Conservation (phyloP, 2,329 filamentous ascomycete species). For the Fonsecaea pugnacius region DNA sequence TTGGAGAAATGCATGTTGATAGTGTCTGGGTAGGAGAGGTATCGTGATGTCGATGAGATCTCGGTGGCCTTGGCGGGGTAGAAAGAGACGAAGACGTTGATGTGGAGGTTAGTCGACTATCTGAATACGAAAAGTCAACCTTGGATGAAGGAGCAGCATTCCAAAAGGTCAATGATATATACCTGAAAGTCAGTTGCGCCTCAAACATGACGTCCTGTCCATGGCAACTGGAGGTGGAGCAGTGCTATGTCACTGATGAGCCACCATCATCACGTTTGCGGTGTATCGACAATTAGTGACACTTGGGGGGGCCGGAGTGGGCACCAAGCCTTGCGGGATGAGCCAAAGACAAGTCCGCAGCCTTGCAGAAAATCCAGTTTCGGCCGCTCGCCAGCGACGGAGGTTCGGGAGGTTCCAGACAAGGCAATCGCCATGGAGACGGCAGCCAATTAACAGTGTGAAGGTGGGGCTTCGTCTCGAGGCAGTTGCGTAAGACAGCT, state of each 20-base stretch:
- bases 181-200: neutral
- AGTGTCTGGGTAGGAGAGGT: neutral
- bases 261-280: slow-evolving; percentile 16
- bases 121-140: neutral
- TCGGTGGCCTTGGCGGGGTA: slow-evolving; percentile 3
- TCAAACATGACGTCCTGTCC: slow-evolving; percentile 3
- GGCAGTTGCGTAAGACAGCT: neutral
- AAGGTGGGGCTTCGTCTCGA: neutral
- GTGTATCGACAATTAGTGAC: neutral
- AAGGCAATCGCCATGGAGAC: neutral
- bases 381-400: neutral
- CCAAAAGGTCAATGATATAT: neutral
- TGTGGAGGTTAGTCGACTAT: neutral
- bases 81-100: neutral
- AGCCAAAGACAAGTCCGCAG: neutral
- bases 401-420: neutral
- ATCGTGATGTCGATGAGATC: neutral
- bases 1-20: slow-evolving; percentile 33
- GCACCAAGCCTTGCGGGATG: slow-evolving; percentile 1
- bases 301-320: neutral
- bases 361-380: neutral
- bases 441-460: neutral
- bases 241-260: slow-evolving; percentile 8
- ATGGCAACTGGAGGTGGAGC: neutral
- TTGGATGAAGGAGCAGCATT: neutral